phyloP scores from a whole-genome alignment of 345 rosid genomes.

The Acer saccharum region DNA sequence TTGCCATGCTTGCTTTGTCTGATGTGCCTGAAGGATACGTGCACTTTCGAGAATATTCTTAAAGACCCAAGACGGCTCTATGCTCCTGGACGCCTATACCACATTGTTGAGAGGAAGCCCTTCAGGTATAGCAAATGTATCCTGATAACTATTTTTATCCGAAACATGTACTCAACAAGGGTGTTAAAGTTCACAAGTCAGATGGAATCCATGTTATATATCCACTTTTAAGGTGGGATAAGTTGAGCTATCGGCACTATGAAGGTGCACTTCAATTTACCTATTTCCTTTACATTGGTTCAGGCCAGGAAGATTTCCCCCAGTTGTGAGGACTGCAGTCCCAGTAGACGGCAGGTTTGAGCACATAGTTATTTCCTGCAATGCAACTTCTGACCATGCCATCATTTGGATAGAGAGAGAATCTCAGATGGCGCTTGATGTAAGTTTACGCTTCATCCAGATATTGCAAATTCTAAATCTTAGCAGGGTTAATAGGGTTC shows the following conservation, averaged over 20 bases:
- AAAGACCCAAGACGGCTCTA: conserved; percentile 85
- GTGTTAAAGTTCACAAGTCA: neutral
- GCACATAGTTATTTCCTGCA: conserved; percentile 86
- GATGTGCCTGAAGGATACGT: conserved; percentile 91
- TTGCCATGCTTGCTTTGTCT: conserved; percentile 90
- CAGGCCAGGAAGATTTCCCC: conserved; percentile 89
- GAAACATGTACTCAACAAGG: neutral
- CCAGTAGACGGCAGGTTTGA: conserved; percentile 98
- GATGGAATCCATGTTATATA: neutral
- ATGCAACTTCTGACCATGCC: conserved; percentile 86
- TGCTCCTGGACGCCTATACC: conserved; percentile 95
- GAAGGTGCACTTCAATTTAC: neutral
- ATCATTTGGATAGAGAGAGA: conserved; percentile 89
- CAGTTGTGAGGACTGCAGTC: conserved; percentile 94
- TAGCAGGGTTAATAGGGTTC: neutral
- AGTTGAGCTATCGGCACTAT: neutral
- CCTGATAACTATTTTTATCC: neutral
- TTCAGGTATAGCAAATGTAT: conserved; percentile 49
- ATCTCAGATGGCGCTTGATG: conserved; percentile 80
- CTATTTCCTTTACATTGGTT: conserved; percentile 17
- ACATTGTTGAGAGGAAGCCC: conserved; percentile 85
- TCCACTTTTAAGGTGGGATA: neutral
- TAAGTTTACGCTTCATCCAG: conserved; percentile 35
- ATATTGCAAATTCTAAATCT: neutral
- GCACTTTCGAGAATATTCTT: conserved; percentile 74